Conservation (phyloP, 495 filamentous ascomycete genomes). For the Bacidia rubella region DNA sequence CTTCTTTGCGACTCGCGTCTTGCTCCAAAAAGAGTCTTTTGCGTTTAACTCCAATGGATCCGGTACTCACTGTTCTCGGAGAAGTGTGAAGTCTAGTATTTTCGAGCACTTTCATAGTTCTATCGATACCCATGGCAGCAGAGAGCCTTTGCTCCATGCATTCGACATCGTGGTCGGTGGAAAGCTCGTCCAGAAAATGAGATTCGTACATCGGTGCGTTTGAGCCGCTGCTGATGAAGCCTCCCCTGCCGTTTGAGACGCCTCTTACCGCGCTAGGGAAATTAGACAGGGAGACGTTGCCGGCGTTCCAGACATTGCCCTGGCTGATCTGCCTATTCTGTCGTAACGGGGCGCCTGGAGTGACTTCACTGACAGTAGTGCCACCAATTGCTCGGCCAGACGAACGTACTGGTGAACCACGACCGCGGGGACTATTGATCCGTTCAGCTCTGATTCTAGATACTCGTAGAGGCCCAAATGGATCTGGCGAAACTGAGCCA, state of each 20-base stretch:
- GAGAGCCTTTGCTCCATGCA: conserved; percentile 68
- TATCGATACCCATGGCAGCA: conserved; percentile 71
- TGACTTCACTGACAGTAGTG: conserved; percentile 6
- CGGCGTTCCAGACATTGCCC: conserved; percentile 71
- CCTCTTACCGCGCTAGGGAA: conserved; percentile 29
- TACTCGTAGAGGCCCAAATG: conserved; percentile 40
- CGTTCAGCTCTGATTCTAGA: background rate
- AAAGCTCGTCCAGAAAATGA: conserved; percentile 44
- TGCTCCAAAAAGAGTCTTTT: conserved; percentile 1
- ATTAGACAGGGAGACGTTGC: conserved; percentile 45
- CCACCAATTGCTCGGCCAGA: conserved; percentile 9
- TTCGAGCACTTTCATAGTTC: conserved; percentile 43
- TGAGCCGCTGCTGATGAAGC: conserved; percentile 51
- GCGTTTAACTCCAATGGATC: conserved; percentile 7
- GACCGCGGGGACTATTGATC: background rate
- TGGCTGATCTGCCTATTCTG: conserved; percentile 38
- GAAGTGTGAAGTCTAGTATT: conserved; percentile 17
- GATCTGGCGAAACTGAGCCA: conserved; percentile 44
- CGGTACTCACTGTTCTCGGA: conserved; percentile 9
- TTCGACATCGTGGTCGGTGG: conserved; percentile 44
- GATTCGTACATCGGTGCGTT: conserved; percentile 64
- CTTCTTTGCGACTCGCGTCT: conserved; percentile 42
- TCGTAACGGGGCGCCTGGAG: conserved; percentile 1
- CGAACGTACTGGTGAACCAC: background rate
- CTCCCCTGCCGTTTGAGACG: conserved; percentile 47